Evolutionary conservation across 1,284 basidiomycete genomes (phyloP).

Genomic region (Ganoderma meredithae): DNA sequence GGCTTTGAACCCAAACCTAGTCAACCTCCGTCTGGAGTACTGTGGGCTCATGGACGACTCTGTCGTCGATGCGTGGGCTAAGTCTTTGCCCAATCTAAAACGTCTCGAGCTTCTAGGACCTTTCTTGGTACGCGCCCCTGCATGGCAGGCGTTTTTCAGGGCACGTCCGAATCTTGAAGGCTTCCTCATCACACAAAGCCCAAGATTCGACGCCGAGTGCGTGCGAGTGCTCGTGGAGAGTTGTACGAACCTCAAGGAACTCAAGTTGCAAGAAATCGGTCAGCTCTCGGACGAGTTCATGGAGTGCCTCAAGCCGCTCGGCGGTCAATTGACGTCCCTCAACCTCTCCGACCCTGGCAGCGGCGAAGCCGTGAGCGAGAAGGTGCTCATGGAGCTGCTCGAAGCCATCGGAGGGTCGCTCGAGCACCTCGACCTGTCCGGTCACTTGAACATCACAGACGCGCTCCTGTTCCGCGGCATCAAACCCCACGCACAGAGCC

Average conservation of each 20-base stretch:
- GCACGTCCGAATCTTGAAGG: slow-evolving; percentile 66
- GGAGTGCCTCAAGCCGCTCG: slow-evolving; percentile 55
- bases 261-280: slow-evolving; percentile 86
- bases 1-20: slow-evolving; percentile 83
- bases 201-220: slow-evolving; percentile 85
- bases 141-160: slow-evolving; percentile 83
- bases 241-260: slow-evolving; percentile 70
- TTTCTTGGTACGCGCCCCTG: slow-evolving; percentile 81
- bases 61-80: slow-evolving; percentile 71
- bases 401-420: slow-evolving; percentile 48
- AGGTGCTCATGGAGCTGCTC: slow-evolving; percentile 59
- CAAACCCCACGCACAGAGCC: slow-evolving; percentile 53
- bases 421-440: slow-evolving; percentile 69
- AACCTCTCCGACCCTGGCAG: slow-evolving; percentile 55
- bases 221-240: slow-evolving; percentile 67
- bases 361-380: slow-evolving; percentile 50
- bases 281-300: slow-evolving; percentile 74
- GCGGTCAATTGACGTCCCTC: slow-evolving; percentile 52
- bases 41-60: slow-evolving; percentile 87
- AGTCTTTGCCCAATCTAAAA: slow-evolving; percentile 69
- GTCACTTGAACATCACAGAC: slow-evolving; percentile 65
- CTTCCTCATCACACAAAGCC: slow-evolving; percentile 87
- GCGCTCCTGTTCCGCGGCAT: slow-evolving; percentile 69
- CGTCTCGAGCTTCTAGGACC: slow-evolving; percentile 88
- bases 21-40: slow-evolving; percentile 79